Percentiles rank a stretch among this genome's conserved stretches.
These are phyloP conservation scores for Cytidiella melzeri DNA, from an alignment of 768 basidiomycete species.

Conservation along the genomic window DNA sequence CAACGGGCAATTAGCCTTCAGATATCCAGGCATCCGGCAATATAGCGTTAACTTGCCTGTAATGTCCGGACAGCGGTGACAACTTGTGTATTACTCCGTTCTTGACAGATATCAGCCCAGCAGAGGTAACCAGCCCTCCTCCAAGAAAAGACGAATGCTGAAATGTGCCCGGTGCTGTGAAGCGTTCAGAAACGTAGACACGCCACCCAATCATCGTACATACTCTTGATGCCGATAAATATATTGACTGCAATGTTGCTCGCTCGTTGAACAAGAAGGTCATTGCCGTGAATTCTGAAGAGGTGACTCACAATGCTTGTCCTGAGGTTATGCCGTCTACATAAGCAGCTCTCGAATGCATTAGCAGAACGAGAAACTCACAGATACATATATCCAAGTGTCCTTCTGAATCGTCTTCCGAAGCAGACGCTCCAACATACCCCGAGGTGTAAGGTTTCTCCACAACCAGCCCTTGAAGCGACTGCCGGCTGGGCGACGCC, in stretches of 20 bases:
- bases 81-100: conserved; percentile 53
- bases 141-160: conserved; percentile 60
- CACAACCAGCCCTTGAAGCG: conserved; percentile 34
- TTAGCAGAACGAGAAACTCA: conserved; percentile 23
- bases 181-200: neutral
- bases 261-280: too few relatives aligned
- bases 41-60: conserved; percentile 26
- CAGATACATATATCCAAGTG: conserved; percentile 67
- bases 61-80: conserved; percentile 64
- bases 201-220: neutral
- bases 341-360: neutral
- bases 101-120: conserved; percentile 60
- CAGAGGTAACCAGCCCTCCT: conserved; percentile 58
- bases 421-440: conserved; percentile 46
- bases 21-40: neutral
- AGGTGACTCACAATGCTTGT: conserved; percentile 41
- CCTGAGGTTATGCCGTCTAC: conserved; percentile 27
- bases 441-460: conserved; percentile 43
- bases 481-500: conserved; percentile 26
- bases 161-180: conserved; percentile 44
- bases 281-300: too few relatives aligned
- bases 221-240: conserved; percentile 62
- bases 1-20: neutral
- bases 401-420: conserved; percentile 53
- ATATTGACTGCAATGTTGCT: conserved; percentile 43